These are phyloP conservation scores for Coemansia sp. DNA, from an alignment of 192 early-diverging fungal species.

Conservation along the genomic window DNA sequence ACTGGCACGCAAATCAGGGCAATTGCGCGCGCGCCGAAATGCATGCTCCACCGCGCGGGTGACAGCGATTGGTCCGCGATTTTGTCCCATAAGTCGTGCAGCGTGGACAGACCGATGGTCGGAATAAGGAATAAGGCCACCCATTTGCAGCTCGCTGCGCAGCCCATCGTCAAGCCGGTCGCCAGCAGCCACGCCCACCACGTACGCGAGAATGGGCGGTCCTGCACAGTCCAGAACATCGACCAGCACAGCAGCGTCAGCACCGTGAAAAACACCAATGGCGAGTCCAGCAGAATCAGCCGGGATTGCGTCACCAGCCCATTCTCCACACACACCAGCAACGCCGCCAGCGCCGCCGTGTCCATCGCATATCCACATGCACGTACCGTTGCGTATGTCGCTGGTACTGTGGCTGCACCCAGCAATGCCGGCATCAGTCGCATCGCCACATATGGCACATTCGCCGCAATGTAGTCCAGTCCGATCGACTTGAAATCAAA, in stretches of 20 bases:
- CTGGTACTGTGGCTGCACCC: constrained; percentile 81
- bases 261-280: constrained; percentile 86
- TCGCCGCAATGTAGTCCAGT: constrained; percentile 80
- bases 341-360: constrained; percentile 72
- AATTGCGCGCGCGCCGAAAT: constrained; percentile 82
- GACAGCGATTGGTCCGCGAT: constrained; percentile 70
- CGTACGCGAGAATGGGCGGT: constrained; percentile 65
- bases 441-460: constrained; percentile 92
- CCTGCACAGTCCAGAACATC: constrained; percentile 76
- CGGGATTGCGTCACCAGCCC: constrained; percentile 87
- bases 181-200: constrained; percentile 94
- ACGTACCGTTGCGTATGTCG: constrained; percentile 76
- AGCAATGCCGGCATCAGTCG: constrained; percentile 75
- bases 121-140: constrained; percentile 92
- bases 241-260: constrained; percentile 82
- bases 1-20: constrained; percentile 82
- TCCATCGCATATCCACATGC: constrained; percentile 74
- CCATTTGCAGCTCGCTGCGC: constrained; percentile 83
- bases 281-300: constrained; percentile 90
- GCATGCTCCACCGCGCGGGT: constrained; percentile 53
- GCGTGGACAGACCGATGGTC: constrained; percentile 77
- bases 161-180: constrained; percentile 80
- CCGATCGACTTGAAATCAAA: constrained; percentile 97
- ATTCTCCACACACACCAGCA: constrained; percentile 89
- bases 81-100: constrained; percentile 86